Conservation (phyloP, 805 yeast species). For the Wickerhamiella occidentalis region DNA sequence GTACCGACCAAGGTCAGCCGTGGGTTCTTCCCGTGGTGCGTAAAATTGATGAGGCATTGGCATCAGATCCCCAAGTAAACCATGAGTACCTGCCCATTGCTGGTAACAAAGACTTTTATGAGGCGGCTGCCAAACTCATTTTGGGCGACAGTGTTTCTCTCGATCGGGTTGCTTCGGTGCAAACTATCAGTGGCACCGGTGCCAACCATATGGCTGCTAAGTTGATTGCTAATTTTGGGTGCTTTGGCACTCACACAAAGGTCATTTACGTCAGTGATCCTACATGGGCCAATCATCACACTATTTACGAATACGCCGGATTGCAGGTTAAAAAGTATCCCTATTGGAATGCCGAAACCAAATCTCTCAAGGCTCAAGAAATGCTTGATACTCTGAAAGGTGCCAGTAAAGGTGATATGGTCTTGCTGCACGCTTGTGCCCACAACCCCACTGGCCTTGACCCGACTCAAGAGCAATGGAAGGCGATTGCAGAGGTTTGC, state of each 20-base stretch:
- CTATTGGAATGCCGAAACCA: slow-evolving; percentile 53
- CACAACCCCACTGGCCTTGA: slow-evolving; percentile 97
- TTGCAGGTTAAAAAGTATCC: slow-evolving; percentile 47
- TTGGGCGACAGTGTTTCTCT: slow-evolving; percentile 54
- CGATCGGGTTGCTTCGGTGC: slow-evolving; percentile 59
- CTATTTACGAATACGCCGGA: slow-evolving; percentile 67
- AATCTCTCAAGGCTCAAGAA: slow-evolving; percentile 53
- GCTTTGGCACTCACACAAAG: slow-evolving; percentile 31
- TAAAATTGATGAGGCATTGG: slow-evolving; percentile 38
- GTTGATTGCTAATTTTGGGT: slow-evolving; percentile 52
- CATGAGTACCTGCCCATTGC: slow-evolving; percentile 81
- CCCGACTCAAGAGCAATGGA: slow-evolving; percentile 74
- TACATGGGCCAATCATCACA: slow-evolving; percentile 89
- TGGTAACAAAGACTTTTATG: slow-evolving; percentile 60
- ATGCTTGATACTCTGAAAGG: slow-evolving; percentile 45
- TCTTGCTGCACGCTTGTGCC: slow-evolving; percentile 85
- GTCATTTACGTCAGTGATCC: slow-evolving; percentile 67
- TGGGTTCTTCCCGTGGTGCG: slow-evolving; percentile 71
- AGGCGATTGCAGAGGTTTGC: slow-evolving; percentile 52
- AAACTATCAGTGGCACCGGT: slow-evolving; percentile 92
- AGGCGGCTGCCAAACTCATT: slow-evolving; percentile 55
- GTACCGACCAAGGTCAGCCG: slow-evolving; percentile 80
- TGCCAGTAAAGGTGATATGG: slow-evolving; percentile 48
- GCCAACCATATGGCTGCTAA: slow-evolving; percentile 78
- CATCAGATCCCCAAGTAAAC: slow-evolving; percentile 38